Conservation (phyloP, 2,329 filamentous ascomycete genomes). For the Monilinia laxa region DNA sequence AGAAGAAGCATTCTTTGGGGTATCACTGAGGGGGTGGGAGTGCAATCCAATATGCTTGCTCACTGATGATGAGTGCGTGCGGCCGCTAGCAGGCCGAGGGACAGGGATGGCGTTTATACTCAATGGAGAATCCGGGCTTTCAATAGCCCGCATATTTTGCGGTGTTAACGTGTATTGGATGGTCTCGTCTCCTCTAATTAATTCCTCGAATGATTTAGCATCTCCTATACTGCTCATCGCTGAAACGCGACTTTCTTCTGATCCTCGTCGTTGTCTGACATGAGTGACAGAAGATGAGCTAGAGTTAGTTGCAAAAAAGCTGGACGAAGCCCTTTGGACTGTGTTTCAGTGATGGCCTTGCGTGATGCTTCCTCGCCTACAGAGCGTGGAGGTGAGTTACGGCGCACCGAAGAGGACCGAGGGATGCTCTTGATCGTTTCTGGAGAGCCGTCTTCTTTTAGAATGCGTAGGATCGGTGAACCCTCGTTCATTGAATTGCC, state of each 20-base stretch:
- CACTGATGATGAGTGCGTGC: constrained; percentile 36
- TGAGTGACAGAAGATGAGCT: constrained; percentile 50
- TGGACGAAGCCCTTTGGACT: constrained; percentile 27
- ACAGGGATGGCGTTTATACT: constrained; percentile 30
- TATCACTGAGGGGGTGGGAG: constrained; percentile 29
- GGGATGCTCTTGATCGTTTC: not conserved
- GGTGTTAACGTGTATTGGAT: constrained; percentile 81
- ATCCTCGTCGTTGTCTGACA: constrained; percentile 54
- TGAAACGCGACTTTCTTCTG: constrained; percentile 52
- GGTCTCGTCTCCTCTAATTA: constrained; percentile 80
- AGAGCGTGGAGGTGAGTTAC: constrained; percentile 28
- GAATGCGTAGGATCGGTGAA: not conserved
- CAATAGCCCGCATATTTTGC: constrained; percentile 73
- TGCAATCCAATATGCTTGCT: constrained; percentile 32
- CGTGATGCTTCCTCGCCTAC: constrained; percentile 25
- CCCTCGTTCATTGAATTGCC: not conserved
- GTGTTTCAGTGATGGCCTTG: constrained; percentile 24
- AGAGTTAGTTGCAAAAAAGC: constrained; percentile 51
- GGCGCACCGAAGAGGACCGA: constrained; percentile 18
- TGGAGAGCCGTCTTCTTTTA: constrained; percentile 10
- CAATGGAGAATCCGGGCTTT: constrained; percentile 52
- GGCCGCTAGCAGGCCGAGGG: constrained; percentile 30
- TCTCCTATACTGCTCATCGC: constrained; percentile 52
- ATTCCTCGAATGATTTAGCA: constrained; percentile 70
- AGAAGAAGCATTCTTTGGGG: not conserved